Evolutionary conservation across 2,329 filamentous ascomycete genomes (phyloP), one percentile per base, ranked within the genome.

Genomic region (Penicillium brevicompactum): DNA sequence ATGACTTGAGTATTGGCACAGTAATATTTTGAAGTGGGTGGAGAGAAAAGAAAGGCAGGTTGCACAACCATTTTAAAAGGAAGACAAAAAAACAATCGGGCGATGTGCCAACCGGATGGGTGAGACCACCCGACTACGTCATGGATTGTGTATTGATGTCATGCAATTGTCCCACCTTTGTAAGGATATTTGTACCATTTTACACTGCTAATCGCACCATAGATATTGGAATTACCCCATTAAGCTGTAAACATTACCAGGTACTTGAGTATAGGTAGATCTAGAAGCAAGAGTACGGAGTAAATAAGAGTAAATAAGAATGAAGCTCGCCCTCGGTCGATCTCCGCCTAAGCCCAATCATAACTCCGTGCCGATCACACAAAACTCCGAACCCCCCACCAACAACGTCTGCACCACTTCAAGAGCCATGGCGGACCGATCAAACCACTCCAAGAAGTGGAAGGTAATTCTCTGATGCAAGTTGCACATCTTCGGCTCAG

Each of bases 401-500:
- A 46, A 53, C 56, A 43, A 48, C 31, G 34, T 56, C 22, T 40
- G 45, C 46, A 57, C 46, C 49, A 68, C 55, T 27, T 74, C 74
- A 58, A 62, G 71, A 66, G 59, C 59, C 42, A 72, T 73, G 68
- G 56, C 70, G 16, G 63, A 58, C 46, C 53, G 57, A 32, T 58
- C 63, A 32, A 57, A 56, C 46, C 62, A 62, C 43, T 63, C 64
- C 38, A 74, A 73, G 62, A 70, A 63, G 53, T 65, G 66, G 62
- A 74, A 73, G 68, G 72, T 74, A 41, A 40, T 66, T 53, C 27
- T 30, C 38, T 31, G 21, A 24, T 44, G 10, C 22, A 46, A 30
- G 9, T 34, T 44, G 14, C 18, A 34, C 5, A 22, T 11, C n/a
- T 22, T 16, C 14, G 16, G 21, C 1, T 31, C 9, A 9, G 21